Conservation (phyloP, 257 asterid species). For the Plantago elongata region DNA sequence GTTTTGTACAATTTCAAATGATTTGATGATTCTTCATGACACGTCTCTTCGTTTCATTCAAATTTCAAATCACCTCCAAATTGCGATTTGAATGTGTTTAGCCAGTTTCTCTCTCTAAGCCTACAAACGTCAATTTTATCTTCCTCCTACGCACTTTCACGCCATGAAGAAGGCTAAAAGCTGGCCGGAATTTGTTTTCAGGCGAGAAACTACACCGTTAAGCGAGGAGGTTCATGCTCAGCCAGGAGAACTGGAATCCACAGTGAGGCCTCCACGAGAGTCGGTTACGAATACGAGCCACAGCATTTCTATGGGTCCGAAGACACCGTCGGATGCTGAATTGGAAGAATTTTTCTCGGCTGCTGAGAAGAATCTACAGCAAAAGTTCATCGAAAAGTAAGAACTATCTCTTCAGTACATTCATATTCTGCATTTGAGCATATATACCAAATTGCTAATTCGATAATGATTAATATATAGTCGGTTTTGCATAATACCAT, state of each 20-base stretch:
- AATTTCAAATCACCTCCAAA: constrained; percentile 28
- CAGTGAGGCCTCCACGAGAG: constrained; percentile 26
- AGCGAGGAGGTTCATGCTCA: constrained; percentile 27
- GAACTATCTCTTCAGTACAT: too few relatives aligned
- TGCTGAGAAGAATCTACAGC: constrained; percentile 45
- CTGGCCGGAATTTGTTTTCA: constrained; percentile 17
- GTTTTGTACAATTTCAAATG: constrained; percentile 13
- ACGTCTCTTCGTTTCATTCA: constrained; percentile 34
- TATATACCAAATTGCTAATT: too few relatives aligned
- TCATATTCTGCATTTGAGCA: background rate
- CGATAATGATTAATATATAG: too few relatives aligned
- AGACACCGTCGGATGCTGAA: constrained; percentile 46
- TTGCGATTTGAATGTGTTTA: constrained; percentile 1
- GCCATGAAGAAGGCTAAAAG: constrained; percentile 3
- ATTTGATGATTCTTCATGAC: constrained; percentile 15
- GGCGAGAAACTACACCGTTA: constrained; percentile 35
- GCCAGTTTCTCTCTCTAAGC: constrained; percentile 8
- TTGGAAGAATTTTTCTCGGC: constrained; percentile 51
- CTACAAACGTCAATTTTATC: constrained; percentile 7
- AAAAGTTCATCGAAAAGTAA: constrained; percentile 46
- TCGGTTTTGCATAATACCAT: too few relatives aligned
- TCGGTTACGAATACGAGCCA: constrained; percentile 1
- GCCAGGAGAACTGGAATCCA: constrained; percentile 35
- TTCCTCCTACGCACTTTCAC: background rate
- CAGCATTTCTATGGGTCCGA: constrained; percentile 19